phyloP scores from a whole-genome alignment of 2,329 filamentous ascomycete genomes.

The Lasiodiplodia hormozganensis region DNA sequence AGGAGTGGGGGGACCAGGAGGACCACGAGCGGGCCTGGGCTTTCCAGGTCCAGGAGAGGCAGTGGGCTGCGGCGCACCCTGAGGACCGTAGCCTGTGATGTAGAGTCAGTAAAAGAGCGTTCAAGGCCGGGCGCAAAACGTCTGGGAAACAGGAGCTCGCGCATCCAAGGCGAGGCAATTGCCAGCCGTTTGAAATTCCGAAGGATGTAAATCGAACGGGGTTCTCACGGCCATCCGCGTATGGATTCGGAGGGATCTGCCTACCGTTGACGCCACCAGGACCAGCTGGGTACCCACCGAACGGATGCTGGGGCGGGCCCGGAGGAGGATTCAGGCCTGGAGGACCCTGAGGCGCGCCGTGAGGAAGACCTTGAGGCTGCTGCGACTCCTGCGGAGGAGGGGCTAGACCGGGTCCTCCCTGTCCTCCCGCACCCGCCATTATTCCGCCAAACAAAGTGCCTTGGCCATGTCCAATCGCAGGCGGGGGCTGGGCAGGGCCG shows the following conservation, averaged over 20 bases:
- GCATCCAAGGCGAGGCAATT: slow-evolving; percentile 19
- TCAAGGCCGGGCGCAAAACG: slow-evolving; percentile 47
- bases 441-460: slow-evolving; percentile 95
- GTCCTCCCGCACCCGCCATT: slow-evolving; percentile 86
- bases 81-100: slow-evolving; percentile 73
- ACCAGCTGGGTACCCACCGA: slow-evolving; percentile 75
- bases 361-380: slow-evolving; percentile 65
- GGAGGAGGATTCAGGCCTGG: slow-evolving; percentile 64
- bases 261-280: slow-evolving; percentile 68
- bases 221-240: slow-evolving; percentile 24
- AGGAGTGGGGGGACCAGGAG: slow-evolving; percentile 79
- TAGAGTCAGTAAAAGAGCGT: neutral
- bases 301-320: slow-evolving; percentile 69
- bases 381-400: slow-evolving; percentile 68
- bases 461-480: slow-evolving; percentile 81
- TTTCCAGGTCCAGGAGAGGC: slow-evolving; percentile 81
- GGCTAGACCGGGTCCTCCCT: slow-evolving; percentile 83
- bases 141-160: slow-evolving; percentile 17
- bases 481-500: slow-evolving; percentile 83
- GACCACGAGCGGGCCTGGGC: slow-evolving; percentile 68
- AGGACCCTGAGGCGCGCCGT: slow-evolving; percentile 78
- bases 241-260: slow-evolving; percentile 37
- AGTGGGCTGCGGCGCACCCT: slow-evolving; percentile 77
- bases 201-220: slow-evolving; percentile 24
- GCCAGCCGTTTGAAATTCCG: slow-evolving; percentile 23